phyloP scores from a whole-genome alignment of 495 filamentous ascomycete species.

The Astrocystis sublimbata region DNA sequence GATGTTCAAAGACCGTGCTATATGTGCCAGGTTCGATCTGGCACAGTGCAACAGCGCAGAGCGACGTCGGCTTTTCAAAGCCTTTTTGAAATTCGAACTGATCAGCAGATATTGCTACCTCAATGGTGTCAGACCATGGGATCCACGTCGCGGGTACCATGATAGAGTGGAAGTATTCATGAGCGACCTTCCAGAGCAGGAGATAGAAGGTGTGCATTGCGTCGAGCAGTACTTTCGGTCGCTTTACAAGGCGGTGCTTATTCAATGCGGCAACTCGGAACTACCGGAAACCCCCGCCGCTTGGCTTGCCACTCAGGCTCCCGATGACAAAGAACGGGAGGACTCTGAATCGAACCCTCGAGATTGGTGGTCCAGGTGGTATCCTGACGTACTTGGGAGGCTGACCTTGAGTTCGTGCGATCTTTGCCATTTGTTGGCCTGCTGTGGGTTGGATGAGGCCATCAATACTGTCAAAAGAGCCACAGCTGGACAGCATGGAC shows the following conservation, averaged over 20 bases:
- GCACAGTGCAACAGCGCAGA: too few relatives aligned
- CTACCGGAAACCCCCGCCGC: not conserved
- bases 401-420: not conserved
- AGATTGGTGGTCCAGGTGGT: not conserved
- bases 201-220: not conserved
- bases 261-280: constrained; percentile 1
- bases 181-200: not conserved
- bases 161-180: not conserved
- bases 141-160: not conserved
- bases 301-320: not conserved
- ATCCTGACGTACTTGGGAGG: not conserved
- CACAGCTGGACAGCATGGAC: not conserved
- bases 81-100: too few relatives aligned
- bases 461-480: not conserved
- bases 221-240: not conserved
- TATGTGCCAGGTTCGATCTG: too few relatives aligned
- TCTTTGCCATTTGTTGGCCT: constrained; percentile 2
- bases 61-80: too few relatives aligned
- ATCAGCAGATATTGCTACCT: too few relatives aligned
- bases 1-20: too few relatives aligned
- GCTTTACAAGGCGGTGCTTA: constrained; percentile 3
- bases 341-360: not conserved
- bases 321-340: not conserved
- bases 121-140: too few relatives aligned
- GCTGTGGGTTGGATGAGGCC: not conserved